Conservation (phyloP, 116 monocot species). For the Phalaenopsis hybrid region DNA sequence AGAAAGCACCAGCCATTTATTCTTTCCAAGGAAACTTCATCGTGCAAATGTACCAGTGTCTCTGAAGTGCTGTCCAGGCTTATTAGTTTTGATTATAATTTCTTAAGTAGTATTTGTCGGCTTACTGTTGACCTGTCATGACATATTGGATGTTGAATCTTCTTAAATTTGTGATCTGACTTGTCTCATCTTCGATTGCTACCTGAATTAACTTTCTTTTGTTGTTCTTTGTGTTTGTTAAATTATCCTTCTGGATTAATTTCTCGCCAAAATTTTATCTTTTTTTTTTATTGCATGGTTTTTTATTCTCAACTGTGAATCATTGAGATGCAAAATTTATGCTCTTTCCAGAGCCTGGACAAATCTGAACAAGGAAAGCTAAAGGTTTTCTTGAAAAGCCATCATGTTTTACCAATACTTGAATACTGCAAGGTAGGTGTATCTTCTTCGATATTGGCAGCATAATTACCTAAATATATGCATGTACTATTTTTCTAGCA, state of each 20-base stretch:
- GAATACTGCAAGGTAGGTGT: conserved; percentile 84
- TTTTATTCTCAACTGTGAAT: neutral
- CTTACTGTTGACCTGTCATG: neutral
- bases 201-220: neutral
- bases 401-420: conserved; percentile 79
- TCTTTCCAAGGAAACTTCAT: neutral
- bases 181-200: neutral
- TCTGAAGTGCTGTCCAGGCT: too few relatives aligned
- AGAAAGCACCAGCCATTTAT: neutral
- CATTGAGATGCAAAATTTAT: neutral
- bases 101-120: neutral
- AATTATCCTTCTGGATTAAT: neutral
- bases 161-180: neutral
- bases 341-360: conserved; percentile 55
- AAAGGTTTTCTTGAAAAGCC: conserved; percentile 61
- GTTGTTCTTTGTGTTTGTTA: neutral
- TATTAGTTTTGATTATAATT: neutral
- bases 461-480: neutral
- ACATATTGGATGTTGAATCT: neutral
- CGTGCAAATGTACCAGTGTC: neutral
- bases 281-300: neutral
- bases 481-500: neutral
- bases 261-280: neutral
- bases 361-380: conserved; percentile 53
- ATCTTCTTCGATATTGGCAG: neutral